phyloP scores from a whole-genome alignment of 2,329 filamentous ascomycete genomes.

The Rosellinia necatrix region DNA sequence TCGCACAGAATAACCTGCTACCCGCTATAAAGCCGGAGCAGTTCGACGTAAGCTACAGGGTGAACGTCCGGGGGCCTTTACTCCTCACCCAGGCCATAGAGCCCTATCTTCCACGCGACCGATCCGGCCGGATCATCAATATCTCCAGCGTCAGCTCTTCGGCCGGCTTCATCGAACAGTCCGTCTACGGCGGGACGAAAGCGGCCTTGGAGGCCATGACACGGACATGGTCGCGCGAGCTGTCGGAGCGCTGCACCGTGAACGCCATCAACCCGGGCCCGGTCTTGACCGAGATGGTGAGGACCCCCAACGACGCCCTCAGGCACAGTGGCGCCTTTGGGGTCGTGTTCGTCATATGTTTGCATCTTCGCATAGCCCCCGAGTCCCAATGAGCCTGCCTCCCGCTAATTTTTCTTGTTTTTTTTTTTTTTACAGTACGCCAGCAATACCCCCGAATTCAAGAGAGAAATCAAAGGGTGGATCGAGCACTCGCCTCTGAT shows the following conservation, averaged over 20 bases:
- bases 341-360: too few species aligned
- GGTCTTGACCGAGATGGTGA: slow-evolving; percentile 46
- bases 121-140: slow-evolving; percentile 61
- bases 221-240: slow-evolving; percentile 62
- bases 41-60: slow-evolving; percentile 73
- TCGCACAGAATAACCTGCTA: slow-evolving; percentile 67
- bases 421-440: slow-evolving; percentile 52
- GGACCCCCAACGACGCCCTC: too few species aligned
- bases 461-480: slow-evolving; percentile 48
- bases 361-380: too few species aligned
- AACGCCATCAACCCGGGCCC: slow-evolving; percentile 64
- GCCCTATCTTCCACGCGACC: slow-evolving; percentile 71
- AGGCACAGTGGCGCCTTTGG: too few species aligned
- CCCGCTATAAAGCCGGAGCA: slow-evolving; percentile 64
- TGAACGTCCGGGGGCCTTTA: slow-evolving; percentile 83
- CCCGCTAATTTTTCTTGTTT: too few species aligned
- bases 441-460: slow-evolving; percentile 48
- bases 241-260: slow-evolving; percentile 57
- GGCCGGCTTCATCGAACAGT: slow-evolving; percentile 58
- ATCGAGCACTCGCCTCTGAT: slow-evolving; percentile 64
- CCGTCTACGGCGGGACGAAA: slow-evolving; percentile 62
- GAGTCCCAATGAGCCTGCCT: too few species aligned
- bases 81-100: slow-evolving; percentile 75
- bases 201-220: slow-evolving; percentile 64
- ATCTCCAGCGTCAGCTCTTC: slow-evolving; percentile 60